These are phyloP conservation scores for Cyclocybe aegerita DNA, from an alignment of 768 basidiomycete genomes.

Conservation along the genomic window DNA sequence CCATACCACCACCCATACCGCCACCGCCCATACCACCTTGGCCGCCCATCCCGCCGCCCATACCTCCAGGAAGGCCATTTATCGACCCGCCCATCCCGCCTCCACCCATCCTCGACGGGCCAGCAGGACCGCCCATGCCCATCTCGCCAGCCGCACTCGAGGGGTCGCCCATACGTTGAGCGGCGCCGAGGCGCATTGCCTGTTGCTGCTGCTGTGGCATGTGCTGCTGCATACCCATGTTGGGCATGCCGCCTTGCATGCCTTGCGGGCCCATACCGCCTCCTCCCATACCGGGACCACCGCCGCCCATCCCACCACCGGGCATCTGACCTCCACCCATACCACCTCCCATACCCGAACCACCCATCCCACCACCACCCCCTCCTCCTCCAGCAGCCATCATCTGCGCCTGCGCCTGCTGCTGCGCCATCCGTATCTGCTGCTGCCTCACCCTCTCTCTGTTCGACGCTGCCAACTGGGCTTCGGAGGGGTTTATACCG, in stretches of 20 bases:
- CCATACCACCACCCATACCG: not conserved
- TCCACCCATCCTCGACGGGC: constrained; percentile 5
- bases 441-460: constrained; percentile 5
- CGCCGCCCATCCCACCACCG: not conserved
- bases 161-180: no score
- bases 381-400: no score
- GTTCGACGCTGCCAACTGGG: not conserved
- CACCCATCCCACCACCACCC: constrained; percentile 11
- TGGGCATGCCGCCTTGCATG: no score
- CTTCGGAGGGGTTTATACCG: constrained; percentile 8
- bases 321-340: no score
- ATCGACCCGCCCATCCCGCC: constrained; percentile 1
- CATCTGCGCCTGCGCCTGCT: not conserved
- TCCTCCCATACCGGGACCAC: no score
- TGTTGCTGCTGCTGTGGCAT: no score
- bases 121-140: not conserved
- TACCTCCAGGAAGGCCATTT: constrained; percentile 2
- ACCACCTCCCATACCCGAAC: constrained; percentile 1
- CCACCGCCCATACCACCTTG: not conserved
- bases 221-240: no score
- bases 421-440: constrained; percentile 8
- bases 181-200: no score
- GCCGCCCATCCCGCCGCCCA: constrained; percentile 5
- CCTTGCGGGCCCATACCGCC: no score
- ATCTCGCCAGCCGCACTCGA: no score